phyloP scores from a whole-genome alignment of 768 basidiomycete species.

The Clavaria fumosa region DNA sequence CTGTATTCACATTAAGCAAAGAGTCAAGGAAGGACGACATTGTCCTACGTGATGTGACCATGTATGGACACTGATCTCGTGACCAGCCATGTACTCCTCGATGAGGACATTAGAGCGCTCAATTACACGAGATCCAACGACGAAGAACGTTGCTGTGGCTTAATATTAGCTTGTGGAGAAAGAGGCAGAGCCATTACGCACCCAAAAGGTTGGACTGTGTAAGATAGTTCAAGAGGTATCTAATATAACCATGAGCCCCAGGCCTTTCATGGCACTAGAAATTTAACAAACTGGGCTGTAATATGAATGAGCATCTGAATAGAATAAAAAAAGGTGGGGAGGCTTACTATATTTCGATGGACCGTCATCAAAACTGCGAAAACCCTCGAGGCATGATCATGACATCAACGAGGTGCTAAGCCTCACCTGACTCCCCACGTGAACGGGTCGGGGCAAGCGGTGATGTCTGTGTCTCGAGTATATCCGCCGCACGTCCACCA shows the following conservation, averaged over 20 bases:
- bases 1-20: slow-evolving; percentile 20
- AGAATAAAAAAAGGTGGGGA: too few relatives aligned
- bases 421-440: slow-evolving; percentile 64
- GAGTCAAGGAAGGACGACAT: background rate
- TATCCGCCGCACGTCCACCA: slow-evolving; percentile 88
- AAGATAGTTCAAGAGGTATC: slow-evolving; percentile 62
- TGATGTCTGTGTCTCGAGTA: slow-evolving; percentile 46
- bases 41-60: slow-evolving; percentile 66
- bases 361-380: slow-evolving; percentile 65
- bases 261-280: slow-evolving; percentile 5
- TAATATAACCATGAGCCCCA: slow-evolving; percentile 11
- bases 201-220: slow-evolving; percentile 38
- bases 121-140: slow-evolving; percentile 68
- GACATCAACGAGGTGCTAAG: background rate
- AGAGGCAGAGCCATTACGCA: too few relatives aligned
- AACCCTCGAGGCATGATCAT: slow-evolving; percentile 4
- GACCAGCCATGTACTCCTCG: slow-evolving; percentile 56
- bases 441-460: slow-evolving; percentile 46
- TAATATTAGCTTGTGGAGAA: too few relatives aligned
- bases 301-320: too few relatives aligned
- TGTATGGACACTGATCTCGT: slow-evolving; percentile 77
- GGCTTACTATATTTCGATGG: slow-evolving; percentile 67
- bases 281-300: slow-evolving; percentile 32
- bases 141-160: slow-evolving; percentile 95
- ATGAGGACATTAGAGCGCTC: slow-evolving; percentile 55